phyloP scores from a whole-genome alignment of 164 flowering plant species.

The Nymphaea colorata region DNA sequence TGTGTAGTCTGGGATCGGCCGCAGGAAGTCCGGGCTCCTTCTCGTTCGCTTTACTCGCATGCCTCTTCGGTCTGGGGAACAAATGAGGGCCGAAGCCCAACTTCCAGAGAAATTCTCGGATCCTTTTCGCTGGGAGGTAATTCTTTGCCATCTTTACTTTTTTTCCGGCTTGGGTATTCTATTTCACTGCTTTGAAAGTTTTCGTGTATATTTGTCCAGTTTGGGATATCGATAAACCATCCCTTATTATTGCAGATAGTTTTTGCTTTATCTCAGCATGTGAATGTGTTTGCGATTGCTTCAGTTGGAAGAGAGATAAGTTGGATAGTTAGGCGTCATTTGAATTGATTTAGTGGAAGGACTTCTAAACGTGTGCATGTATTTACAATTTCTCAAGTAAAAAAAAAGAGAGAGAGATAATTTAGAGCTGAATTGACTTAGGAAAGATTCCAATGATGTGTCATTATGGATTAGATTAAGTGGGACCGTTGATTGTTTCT shows the following conservation, averaged over 20 bases:
- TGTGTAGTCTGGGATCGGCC: neutral
- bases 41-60: neutral
- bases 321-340: too few relatives aligned
- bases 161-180: neutral
- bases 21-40: neutral
- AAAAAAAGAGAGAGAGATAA: too few relatives aligned
- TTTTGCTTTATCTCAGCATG: too few relatives aligned
- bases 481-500: too few relatives aligned
- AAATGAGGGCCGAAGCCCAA: neutral
- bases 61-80: neutral
- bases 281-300: neutral
- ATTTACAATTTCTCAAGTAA: too few relatives aligned
- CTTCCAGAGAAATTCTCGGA: neutral
- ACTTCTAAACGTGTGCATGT: too few relatives aligned
- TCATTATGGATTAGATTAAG: too few relatives aligned
- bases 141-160: neutral
- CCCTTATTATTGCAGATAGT: neutral
- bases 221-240: neutral
- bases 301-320: neutral
- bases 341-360: too few relatives aligned
- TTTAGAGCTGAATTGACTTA: too few relatives aligned
- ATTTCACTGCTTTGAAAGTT: too few relatives aligned
- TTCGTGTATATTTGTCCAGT: too few relatives aligned
- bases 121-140: neutral
- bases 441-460: too few relatives aligned